Base-by-base conservation (phyloP, 2,329 filamentous ascomycete genomes). In the Arthroderma sp. region DNA sequence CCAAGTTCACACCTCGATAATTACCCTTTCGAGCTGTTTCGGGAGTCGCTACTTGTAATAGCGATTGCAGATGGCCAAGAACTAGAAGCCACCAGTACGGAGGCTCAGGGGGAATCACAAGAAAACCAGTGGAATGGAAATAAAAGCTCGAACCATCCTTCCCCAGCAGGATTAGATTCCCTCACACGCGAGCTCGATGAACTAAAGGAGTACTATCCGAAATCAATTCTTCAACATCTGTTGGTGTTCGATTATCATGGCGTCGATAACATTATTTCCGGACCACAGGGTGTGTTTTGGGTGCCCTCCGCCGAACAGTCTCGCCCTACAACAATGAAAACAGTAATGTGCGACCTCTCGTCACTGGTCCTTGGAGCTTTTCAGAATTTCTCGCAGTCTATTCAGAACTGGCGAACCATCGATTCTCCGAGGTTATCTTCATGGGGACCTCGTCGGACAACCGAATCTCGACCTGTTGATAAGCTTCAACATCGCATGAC, bases 11-110 rank as follows among this genome's bases (percentile, higher is more conserved):
- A 94, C 59, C 70, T 85, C 37, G 75, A 85, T 15, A 68, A 94
- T 36, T 83, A 83, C 33, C 88, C 91, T 1, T 95, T 95, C 68
- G 91, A 98, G 61, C 71, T 89, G 37, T 94, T 85, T 61, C 77
- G 88, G 54, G 85, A 94, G 61, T 83, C 86, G 6, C 71, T 95
- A 44, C 77, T 83, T 42, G 73, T 96, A 28, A 75, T 98, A 50
- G 89, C 85, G 3, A 72, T 96, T 47, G 84, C 85, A 10, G 89
- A 96, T 63, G 86, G 84, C 40, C 65, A 69, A 36, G 85, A 93
- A 61, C 71, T 85, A 28, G 63, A 67, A 31, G 46, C 40, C 30
- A 40, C 49, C 5, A 48, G 45, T 22, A 43, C 51, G 10, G 43
- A 29, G 30, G 42, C 37, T 9, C 11, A 32, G 10, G 15, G 31